Base-by-base conservation (phyloP, 805 yeast genomes). In the Komagataella pastoris region DNA sequence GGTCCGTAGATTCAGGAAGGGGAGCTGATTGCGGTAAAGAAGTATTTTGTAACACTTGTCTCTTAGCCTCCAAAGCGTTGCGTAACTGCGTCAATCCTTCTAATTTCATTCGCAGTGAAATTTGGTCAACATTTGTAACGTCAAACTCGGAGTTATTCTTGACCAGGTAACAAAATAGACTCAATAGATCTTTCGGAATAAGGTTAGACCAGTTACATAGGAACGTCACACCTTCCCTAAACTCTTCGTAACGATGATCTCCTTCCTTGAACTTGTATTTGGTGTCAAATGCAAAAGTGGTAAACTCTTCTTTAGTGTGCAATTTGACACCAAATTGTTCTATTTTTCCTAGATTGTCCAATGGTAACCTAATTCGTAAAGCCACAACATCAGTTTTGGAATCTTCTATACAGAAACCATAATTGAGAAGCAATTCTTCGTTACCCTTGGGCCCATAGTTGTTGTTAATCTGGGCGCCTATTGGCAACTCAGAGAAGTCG, bases 391-490 rank as follows among this genome's bases (percentile, higher is more conserved):
- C 91, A 43, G 79, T 79, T 7, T 68, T 67, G 57, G 85, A 85
- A 17, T 71, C 67, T 17, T 73, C 74, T 2, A 81, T 49, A 7
- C 80, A 75, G 65, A 90, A 90, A 0, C 97, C 97, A 63, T 90
- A 90, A 0, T 84, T 89, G 57, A 89, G 66, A 5, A 90, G 64
- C 24, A 89, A 65, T 56, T 88, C 96, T 56, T 86, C 95, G 60
- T 88, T 89, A 0, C 93, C 85, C 64, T 88, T 89, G 51, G 85
- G 80, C 2, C 97, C 97, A 64, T 90, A 89, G 64, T 87, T 86
- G 62, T 89, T 89, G 65, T 66, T 86, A 1, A 90, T 55, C 61
- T 88, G 84, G 2, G 76, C 76, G 1, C 54, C 56, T 2, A 53
- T 19, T 36, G 47, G 46, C 6, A 48, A 18, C 3, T 50, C 19